Percentiles rank a stretch among this genome's conserved stretches.
These are phyloP conservation scores for Kuraishia floccosa DNA, from an alignment of 805 yeast genomes.

Conservation along the genomic window DNA sequence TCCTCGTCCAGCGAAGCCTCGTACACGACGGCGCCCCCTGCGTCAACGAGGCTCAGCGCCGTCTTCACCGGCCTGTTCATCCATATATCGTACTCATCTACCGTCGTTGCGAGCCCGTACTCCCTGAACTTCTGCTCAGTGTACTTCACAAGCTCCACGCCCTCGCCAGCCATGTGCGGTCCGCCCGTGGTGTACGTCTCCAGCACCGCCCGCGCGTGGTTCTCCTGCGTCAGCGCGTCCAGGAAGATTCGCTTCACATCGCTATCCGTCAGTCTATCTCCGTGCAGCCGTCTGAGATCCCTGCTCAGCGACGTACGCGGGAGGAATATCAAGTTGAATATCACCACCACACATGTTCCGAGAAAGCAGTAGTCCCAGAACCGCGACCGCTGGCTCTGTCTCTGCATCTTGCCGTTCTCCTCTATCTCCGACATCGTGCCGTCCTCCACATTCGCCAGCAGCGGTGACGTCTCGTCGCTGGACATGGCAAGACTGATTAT, in stretches of 20 bases:
- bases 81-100: constrained; percentile 48
- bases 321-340: constrained; percentile 59
- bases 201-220: constrained; percentile 22
- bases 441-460: no score
- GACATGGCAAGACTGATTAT: no score
- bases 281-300: constrained; percentile 69
- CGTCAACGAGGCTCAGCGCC: constrained; percentile 23
- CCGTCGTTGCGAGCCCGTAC: constrained; percentile 35
- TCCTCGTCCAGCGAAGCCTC: constrained; percentile 43
- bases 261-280: constrained; percentile 47
- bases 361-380: constrained; percentile 33
- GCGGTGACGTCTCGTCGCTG: no score
- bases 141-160: constrained; percentile 30
- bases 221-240: constrained; percentile 21
- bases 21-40: constrained; percentile 23
- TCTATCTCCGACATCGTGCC: no score
- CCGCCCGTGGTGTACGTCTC: constrained; percentile 25
- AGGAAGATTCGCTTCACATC: constrained; percentile 61
- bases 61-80: constrained; percentile 39
- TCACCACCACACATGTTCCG: constrained; percentile 38
- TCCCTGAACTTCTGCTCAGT: constrained; percentile 36
- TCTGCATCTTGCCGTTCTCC: no score
- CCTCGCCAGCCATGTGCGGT: constrained; percentile 38
- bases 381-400: constrained; percentile 9
- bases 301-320: constrained; percentile 79